Base-by-base conservation (phyloP, 352 stramenopile genomes). In the Phytophthora cryptogea region DNA sequence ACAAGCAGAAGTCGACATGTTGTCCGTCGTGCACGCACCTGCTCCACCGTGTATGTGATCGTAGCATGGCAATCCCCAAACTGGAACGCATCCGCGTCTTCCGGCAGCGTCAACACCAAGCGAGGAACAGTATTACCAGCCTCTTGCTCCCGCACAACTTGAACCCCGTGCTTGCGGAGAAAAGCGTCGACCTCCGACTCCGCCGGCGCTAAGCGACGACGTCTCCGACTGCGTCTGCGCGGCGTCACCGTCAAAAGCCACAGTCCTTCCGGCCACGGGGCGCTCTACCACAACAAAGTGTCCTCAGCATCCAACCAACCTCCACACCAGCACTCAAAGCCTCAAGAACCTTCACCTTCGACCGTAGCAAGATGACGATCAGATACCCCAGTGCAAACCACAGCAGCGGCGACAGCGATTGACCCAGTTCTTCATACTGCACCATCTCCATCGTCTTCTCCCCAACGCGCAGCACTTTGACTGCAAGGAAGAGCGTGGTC, bases 381-480 rank as follows among this genome's bases (percentile, higher is more conserved):
- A 58, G 35, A 52, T 86, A 88, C 2, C 81, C 81, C 32, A 80
- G 32, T 8, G 47, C 59, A 42, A 90, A 90, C 81, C 81, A 90
- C 20, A 86, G 49, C 30, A 84, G 35, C 7, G 81, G 70, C 5
- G 70, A 66, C 3, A 89, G 36, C 16, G 67, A 66, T 28, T 74
- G 59, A 7, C 46, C 8, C 23, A 83, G 49, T 14, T 57, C 52
- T 14, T 75, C 41, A n/a, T 55, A 73, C 23, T 39, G 17, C 20
- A 20, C 31, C 13, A 33, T 20, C n/a, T 57, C 65, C 16, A 11
- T 27, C 39, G 2, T 8, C 16, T 16, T 20, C n/a, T 23, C 3
- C 36, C 14, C 20, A 23, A 23, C 20, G 9, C 70, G 63, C 3
- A 57, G 32, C 0, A 70, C 60, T 23, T 76, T 64, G n/a, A 70